These are phyloP conservation scores for Brettanomyces nanus DNA, from an alignment of 805 yeast species.

Conservation along the genomic window DNA sequence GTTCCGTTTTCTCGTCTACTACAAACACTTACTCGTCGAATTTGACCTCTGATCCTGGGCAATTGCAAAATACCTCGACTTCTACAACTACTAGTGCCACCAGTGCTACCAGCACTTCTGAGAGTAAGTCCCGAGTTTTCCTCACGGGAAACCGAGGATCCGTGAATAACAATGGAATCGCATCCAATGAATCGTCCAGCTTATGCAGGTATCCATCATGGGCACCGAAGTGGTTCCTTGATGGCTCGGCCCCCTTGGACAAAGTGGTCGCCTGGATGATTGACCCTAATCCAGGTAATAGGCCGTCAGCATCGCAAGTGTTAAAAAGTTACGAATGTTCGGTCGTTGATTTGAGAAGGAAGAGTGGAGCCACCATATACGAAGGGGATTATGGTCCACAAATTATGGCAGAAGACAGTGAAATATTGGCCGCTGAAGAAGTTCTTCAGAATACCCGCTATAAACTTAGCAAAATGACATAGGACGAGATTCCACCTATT, in stretches of 20 bases:
- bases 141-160: too few relatives aligned
- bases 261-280: conserved; percentile 82
- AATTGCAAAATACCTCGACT: not conserved
- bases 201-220: conserved; percentile 27
- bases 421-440: conserved; percentile 13
- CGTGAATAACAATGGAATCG: conserved; percentile 8
- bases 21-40: conserved; percentile 13
- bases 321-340: conserved; percentile 64
- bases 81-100: too few relatives aligned
- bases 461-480: conserved; percentile 5
- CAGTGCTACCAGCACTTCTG: too few relatives aligned
- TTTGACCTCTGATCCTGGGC: conserved; percentile 12
- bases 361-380: conserved; percentile 88
- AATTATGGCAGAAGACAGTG: conserved; percentile 25
- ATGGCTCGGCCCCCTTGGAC: conserved; percentile 67
- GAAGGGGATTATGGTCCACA: conserved; percentile 93
- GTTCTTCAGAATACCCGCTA: conserved; percentile 9
- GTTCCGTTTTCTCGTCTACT: conserved; percentile 14
- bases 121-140: too few relatives aligned
- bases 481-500: too few relatives aligned
- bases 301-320: conserved; percentile 78
- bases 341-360: conserved; percentile 70
- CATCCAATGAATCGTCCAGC: conserved; percentile 5
- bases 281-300: conserved; percentile 65
- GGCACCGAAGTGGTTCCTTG: conserved; percentile 81